phyloP scores from a whole-genome alignment of 23 red algal genomes.

The Gracilaria domingensis region DNA sequence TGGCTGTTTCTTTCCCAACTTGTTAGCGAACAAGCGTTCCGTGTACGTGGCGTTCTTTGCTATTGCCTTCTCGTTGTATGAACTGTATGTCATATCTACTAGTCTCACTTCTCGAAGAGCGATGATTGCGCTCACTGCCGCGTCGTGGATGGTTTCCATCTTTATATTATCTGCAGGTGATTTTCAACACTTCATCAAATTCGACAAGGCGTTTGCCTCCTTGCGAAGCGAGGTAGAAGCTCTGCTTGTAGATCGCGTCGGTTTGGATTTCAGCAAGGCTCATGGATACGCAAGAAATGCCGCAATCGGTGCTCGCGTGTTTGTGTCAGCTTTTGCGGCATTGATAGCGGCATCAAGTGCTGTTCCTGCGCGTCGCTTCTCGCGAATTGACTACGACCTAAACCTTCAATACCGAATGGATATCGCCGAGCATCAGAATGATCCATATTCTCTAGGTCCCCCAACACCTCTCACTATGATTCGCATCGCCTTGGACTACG shows the following conservation, averaged over 20 bases:
- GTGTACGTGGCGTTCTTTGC: slow-evolving; percentile 33
- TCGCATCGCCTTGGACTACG: slow-evolving; percentile 46
- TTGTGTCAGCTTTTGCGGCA: slow-evolving; percentile 15
- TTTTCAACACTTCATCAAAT: slow-evolving; percentile 28
- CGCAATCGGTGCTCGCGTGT: slow-evolving; percentile 9
- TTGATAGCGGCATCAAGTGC: slow-evolving; percentile 35
- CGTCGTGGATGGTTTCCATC: slow-evolving; percentile 33
- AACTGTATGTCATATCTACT: slow-evolving; percentile 29
- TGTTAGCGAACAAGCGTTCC: slow-evolving; percentile 44
- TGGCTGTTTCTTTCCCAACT: slow-evolving; percentile 36
- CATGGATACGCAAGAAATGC: neutral
- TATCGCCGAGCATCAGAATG: slow-evolving; percentile 7
- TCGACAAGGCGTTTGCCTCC: slow-evolving; percentile 38
- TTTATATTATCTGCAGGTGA: slow-evolving; percentile 37
- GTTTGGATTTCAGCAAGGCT: neutral
- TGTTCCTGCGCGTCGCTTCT: slow-evolving; percentile 63
- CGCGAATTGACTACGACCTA: slow-evolving; percentile 43
- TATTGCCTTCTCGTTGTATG: slow-evolving; percentile 9
- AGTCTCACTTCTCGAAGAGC: slow-evolving; percentile 19
- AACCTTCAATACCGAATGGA: slow-evolving; percentile 21
- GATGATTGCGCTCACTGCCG: slow-evolving; percentile 11
- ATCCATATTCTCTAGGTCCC: slow-evolving; percentile 36
- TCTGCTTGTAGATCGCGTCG: neutral
- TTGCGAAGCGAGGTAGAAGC: neutral
- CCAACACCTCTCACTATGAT: slow-evolving; percentile 37